Evolutionary conservation across 768 basidiomycete species (phyloP), one percentile per base, ranked within the genome.

Genomic region (Rhizopogon sp.): DNA sequence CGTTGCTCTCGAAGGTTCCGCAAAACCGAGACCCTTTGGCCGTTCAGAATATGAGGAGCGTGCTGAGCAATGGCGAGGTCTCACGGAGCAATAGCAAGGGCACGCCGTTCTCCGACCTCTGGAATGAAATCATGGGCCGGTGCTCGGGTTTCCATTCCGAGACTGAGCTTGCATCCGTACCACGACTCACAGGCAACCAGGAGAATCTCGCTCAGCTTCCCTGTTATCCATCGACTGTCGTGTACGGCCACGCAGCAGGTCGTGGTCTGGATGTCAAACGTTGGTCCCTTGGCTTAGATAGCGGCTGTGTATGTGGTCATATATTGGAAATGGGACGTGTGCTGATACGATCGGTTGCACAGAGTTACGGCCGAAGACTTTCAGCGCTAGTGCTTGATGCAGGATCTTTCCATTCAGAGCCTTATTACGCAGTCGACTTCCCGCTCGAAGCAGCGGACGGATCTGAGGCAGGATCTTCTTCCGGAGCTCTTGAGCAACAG

Each of bases 181-280:
- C 33, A 44, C 20, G 25, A 41, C 54, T 14, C 40, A 43, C 22
- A 29, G 35, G 47, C 47, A 6, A 49, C 20, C 46, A 35, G 20
- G 54, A n/a, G 55, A 42, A 16, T n/a, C 65, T 64, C 50, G 61
- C 65, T 5, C 37, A 59, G 5, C 64, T 87, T 9, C 80, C 82
- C 5, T 93, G 90, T 61, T 79, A 81, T 60, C 88, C 91, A 1
- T 77, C 83, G 1, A 88, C 81, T 39, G 84, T 92, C n/a, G 70
- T 96, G 6, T 97, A 96, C 67, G 95, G 93, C 0, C 95, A 97
- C 63, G 79, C 85, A 7, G 93, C 94, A 5, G 74, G 79, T 3
- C 77, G 90, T 28, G 90, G 89, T 11, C 75, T 97, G 11, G 91
- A 94, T 66, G 69, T 93, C 60, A 86, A 88, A 58, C 77, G 88